Base-by-base conservation (phyloP, 2,329 filamentous ascomycete genomes). In the Alternaria angustiovoidea region DNA sequence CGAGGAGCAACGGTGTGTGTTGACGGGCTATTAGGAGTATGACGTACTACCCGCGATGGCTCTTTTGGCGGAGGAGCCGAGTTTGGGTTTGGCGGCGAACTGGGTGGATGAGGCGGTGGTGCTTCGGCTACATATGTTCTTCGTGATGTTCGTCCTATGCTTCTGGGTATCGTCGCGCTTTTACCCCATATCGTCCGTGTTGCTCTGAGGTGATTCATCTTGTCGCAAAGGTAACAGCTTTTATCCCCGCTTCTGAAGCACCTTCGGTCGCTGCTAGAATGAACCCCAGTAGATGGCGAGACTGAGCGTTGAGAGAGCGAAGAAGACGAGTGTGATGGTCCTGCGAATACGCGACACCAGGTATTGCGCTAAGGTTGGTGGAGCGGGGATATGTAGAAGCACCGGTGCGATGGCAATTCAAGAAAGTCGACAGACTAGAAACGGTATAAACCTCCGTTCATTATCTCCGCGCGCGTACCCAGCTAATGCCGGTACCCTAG, bases 21-120 rank as follows among this genome's bases (percentile, higher is more conserved):
- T 44, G 51, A 46, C 28, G 24, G 32, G 16, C 34, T 32, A 5
- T 7, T 34, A 32, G 30, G 30, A 20, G 32, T 51, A 30, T 55
- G 56, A 68, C 68, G 64, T 68, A 71, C 70, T 20, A 63, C 64
- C 49, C 64, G 57, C 36, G 71, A 72, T 41, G 69, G 67, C 39
- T 63, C 51, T 49, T 68, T 66, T 26, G 56, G 62, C 22, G 63
- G 64, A 22, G 58, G 61, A 48, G 53, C 59, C 26, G 57, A 42
- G 51, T 62, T 63, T 30, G 65, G 61, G 41, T 64, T 61, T 48
- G 65, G 62, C 18, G 62, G 62, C 43, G 48, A 65, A 32, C 28
- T 44, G 32, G 61, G 64, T 38, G 59, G 59, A 55, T 54, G 59
- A 28, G 56, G 60, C 26, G 60, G 57, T 28, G 57, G 34, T 20